Base-by-base conservation (phyloP, 31 red algal genomes). In the Endocladia muricata region DNA sequence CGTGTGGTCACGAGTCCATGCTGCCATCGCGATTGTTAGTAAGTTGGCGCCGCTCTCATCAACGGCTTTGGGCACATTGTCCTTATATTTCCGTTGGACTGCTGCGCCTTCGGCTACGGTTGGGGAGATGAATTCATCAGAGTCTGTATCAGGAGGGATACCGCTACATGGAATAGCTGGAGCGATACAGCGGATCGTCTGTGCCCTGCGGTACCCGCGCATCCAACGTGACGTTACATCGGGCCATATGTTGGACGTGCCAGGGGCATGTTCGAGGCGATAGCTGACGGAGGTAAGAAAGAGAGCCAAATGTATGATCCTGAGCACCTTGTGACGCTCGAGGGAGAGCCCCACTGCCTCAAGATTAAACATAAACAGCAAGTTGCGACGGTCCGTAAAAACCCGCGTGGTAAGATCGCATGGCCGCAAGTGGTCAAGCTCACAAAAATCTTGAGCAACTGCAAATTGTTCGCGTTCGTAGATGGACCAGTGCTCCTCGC, bases 161-260 rank as follows among this genome's bases (percentile, higher is more conserved):
- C 58, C 58, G 28, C 7, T 25, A 25, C 15, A 61, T 7, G 58
- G 58, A 15, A 61, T 8, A 61, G 58, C 58, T 8, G 58, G 28
- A 25, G 22, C 25, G 8, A 61, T 25, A 8, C 58, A 8, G 58
- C 25, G 25, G 58, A 28, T 28, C 17, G 58, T 25, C 7, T 11
- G 25, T 8, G 22, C 8, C 25, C 22, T 15, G 8, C 0, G 58
- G 28, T 77, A 77, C 29, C 0, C 0, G n/a, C 52, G 41, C 29
- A 61, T 19, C 73, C 73, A 77, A 6, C 41, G 17, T 8, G 73
- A 52, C 73, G 61, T 77, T 8, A 77, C 61, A 61, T 77, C 49
- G 7, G 52, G 37, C 73, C 47, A 38, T 19, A 41, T 43, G 41
- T 77, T 77, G 11, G 11, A 5, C 13, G 8, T 19, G 8, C 73